Conservation (phyloP, 1,284 basidiomycete species). For the Tilletiaria anomala region DNA sequence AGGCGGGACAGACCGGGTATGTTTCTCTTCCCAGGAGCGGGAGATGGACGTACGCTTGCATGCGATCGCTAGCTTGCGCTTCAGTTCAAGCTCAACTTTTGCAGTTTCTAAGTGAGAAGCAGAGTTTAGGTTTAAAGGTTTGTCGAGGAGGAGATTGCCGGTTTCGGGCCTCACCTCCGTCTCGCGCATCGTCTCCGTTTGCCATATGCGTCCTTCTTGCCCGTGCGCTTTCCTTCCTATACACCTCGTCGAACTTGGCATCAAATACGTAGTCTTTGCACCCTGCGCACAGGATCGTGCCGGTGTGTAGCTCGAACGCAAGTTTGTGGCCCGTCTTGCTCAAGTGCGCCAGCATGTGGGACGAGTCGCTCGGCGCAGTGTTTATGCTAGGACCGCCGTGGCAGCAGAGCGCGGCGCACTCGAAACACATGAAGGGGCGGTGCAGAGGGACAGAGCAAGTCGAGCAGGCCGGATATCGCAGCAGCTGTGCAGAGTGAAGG, state of each 20-base stretch:
- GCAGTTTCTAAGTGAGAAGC: too few species aligned
- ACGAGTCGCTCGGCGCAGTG: conserved; percentile 6
- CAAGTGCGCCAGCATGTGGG: conserved; percentile 18
- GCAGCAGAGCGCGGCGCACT: conserved; percentile 12
- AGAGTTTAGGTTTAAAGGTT: too few species aligned
- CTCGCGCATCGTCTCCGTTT: too few species aligned
- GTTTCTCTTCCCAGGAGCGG: too few species aligned
- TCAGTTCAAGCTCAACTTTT: too few species aligned
- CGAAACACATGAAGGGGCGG: conserved; percentile 32
- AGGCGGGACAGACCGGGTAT: background rate
- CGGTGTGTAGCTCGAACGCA: conserved; percentile 27
- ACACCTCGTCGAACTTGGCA: conserved; percentile 16
- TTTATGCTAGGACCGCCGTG: background rate
- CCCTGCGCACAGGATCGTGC: conserved; percentile 27
- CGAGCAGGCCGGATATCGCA: conserved; percentile 29
- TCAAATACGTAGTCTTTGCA: conserved; percentile 34
- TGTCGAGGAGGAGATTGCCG: too few species aligned
- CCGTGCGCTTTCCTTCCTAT: background rate
- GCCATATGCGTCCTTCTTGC: too few species aligned
- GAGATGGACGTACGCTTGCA: background rate
- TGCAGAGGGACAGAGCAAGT: conserved; percentile 21
- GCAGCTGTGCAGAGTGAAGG: too few species aligned
- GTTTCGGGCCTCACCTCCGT: too few species aligned
- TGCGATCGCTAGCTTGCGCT: background rate
- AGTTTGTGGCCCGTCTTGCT: conserved; percentile 3